Evolutionary conservation across 148 eudicot species (phyloP).

Genomic region (Dianthus caryophyllus): DNA sequence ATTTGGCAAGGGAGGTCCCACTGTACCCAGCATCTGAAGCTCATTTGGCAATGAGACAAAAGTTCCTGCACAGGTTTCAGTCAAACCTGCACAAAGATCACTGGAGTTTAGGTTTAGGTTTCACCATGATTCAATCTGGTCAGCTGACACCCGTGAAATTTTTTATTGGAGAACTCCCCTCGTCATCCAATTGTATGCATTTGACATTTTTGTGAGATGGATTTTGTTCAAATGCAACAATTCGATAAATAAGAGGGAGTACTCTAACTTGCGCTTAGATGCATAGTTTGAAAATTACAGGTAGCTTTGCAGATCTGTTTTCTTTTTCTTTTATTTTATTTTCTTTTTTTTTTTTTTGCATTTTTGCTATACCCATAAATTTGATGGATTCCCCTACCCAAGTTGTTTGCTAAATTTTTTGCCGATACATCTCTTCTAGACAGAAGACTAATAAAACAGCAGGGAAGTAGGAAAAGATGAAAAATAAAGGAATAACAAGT

Average conservation of each 20-base stretch:
- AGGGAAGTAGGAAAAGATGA: not conserved
- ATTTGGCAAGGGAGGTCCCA: constrained; percentile 91
- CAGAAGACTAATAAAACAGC: not conserved
- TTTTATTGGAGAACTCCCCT: too few relatives aligned
- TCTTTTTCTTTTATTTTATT: too few relatives aligned
- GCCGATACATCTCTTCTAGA: not conserved
- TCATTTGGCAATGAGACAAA: constrained; percentile 84
- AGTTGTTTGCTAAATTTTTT: not conserved
- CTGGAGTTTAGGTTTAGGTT: not conserved
- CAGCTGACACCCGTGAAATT: not conserved
- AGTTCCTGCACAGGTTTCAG: constrained; percentile 94
- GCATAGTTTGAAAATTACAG: too few relatives aligned
- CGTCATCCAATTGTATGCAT: too few relatives aligned
- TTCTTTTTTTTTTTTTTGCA: too few relatives aligned
- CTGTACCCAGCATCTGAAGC: constrained; percentile 78
- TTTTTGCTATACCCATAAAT: too few relatives aligned
- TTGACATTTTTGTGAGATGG: too few relatives aligned
- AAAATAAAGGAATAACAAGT: not conserved
- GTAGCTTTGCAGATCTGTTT: too few relatives aligned
- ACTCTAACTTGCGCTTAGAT: too few relatives aligned
- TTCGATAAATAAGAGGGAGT: too few relatives aligned
- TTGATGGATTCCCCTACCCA: too few relatives aligned
- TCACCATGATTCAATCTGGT: not conserved
- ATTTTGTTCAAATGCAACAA: too few relatives aligned
- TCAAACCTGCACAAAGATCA: constrained; percentile 51